phyloP scores from a whole-genome alignment of 768 basidiomycete species.

The Collybia nuda region DNA sequence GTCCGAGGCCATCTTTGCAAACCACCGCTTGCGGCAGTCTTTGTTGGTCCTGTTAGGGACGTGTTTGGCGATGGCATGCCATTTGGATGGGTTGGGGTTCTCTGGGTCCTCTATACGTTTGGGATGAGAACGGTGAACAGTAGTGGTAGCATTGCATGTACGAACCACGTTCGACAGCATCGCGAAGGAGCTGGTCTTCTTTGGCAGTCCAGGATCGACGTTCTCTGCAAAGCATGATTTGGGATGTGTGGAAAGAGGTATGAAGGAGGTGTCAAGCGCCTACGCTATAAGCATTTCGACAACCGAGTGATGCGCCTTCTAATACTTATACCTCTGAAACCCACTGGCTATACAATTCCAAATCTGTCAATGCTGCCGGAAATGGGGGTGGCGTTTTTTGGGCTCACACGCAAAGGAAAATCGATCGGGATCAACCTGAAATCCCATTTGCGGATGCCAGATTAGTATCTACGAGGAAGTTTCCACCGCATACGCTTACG shows the following conservation, averaged over 20 bases:
- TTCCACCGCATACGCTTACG: conserved; percentile 17
- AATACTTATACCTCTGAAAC: conserved; percentile 16
- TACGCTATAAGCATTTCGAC: conserved; percentile 14
- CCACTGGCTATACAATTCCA: conserved; percentile 11
- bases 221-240: conserved; percentile 42
- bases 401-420: conserved; percentile 11
- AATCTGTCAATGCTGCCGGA: conserved; percentile 19
- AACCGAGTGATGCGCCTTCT: conserved; percentile 21
- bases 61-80: conserved; percentile 64
- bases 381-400: conserved; percentile 22
- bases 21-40: conserved; percentile 64
- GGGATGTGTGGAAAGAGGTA: conserved; percentile 13
- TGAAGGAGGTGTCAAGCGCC: conserved; percentile 15
- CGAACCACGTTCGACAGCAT: conserved; percentile 48
- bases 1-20: conserved; percentile 62
- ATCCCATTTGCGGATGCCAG: conserved; percentile 17
- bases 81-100: conserved; percentile 56
- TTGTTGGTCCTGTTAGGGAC: conserved; percentile 64
- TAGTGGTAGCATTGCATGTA: neutral
- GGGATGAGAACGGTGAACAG: conserved; percentile 14
- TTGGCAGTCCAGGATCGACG: conserved; percentile 51
- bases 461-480: conserved; percentile 19
- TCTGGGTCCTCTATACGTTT: conserved; percentile 50
- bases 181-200: conserved; percentile 52
- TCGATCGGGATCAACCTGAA: conserved; percentile 23